These are phyloP conservation scores for Nothophoma quercina DNA, from an alignment of 2,329 filamentous ascomycete species.

Conservation along the genomic window DNA sequence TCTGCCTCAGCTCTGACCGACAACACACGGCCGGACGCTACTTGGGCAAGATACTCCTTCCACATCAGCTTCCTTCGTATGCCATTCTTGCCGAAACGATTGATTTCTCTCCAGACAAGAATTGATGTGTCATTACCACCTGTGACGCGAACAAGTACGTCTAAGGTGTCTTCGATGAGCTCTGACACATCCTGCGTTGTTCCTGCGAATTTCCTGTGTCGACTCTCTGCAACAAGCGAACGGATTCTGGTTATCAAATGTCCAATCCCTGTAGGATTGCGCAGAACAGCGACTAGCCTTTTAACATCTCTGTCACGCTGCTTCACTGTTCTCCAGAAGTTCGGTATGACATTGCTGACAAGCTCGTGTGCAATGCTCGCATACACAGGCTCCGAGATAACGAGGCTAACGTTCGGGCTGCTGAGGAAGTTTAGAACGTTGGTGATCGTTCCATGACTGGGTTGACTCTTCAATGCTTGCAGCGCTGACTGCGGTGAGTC, in stretches of 20 bases:
- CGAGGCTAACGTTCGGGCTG: slow-evolving; percentile 62
- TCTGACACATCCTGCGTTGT: slow-evolving; percentile 40
- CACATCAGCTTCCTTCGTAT: slow-evolving; percentile 63
- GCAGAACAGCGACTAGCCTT: slow-evolving; percentile 70
- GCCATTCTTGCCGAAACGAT: slow-evolving; percentile 48
- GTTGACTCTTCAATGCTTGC: slow-evolving; percentile 68
- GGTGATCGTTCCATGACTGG: slow-evolving; percentile 65
- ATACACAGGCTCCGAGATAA: slow-evolving; percentile 69
- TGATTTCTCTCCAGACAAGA: slow-evolving; percentile 57
- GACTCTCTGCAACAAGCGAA: slow-evolving; percentile 58
- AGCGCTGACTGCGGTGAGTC: slow-evolving; percentile 60
- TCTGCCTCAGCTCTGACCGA: slow-evolving; percentile 67
- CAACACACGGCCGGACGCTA: slow-evolving; percentile 68
- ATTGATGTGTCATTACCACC: slow-evolving; percentile 52
- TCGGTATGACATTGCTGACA: slow-evolving; percentile 76
- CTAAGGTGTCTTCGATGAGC: slow-evolving; percentile 52
- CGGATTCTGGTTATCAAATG: slow-evolving; percentile 76
- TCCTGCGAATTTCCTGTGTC: slow-evolving; percentile 45
- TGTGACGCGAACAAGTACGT: slow-evolving; percentile 55
- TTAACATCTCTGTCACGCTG: slow-evolving; percentile 13
- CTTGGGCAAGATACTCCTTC: slow-evolving; percentile 67
- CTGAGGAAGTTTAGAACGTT: slow-evolving; percentile 63
- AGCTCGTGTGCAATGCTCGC: slow-evolving; percentile 79
- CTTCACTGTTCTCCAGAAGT: slow-evolving; percentile 73
- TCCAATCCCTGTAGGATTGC: slow-evolving; percentile 78